Base-by-base conservation (phyloP, 2,329 filamentous ascomycete genomes). In the Hymenoscyphus scutula region DNA sequence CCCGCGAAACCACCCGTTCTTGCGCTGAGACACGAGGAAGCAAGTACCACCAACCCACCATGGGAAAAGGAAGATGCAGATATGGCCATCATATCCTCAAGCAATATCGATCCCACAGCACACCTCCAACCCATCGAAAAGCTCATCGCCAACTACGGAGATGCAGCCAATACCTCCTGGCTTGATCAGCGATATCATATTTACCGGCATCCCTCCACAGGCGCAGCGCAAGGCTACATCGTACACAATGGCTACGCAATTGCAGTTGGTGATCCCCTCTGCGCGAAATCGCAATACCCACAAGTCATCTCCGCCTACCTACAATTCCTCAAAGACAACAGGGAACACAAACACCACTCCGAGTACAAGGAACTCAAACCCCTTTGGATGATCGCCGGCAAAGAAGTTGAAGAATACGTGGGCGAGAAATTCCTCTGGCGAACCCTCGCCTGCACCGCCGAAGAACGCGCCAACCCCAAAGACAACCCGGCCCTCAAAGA, bases 111-210 rank as follows among this genome's bases (percentile, higher is more conserved):
- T n/a, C 38, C 38, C 5, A 62, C 60, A 55, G 45, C 62, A 19
- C 59, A 87, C 57, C 79, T 89, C 60, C 92, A 92, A 58, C 82
- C 91, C 0, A 75, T 97, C 5, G 91, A 93, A 74, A 89, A 96
- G 73, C 86, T 97, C 51, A 92, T 97, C 74, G 92, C 92, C 73
- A 97, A 97, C 76, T 97, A 97, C 70, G 93, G 93, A 65, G 93
- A 97, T 76, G 92, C 93, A 1, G 92, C 92, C 56, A 96, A 96
- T 72, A 97, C 93, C 0, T 95, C 92, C 0, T 97, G 92, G 92
- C 84, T 95, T 7, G 93, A 97, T 74, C 90, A 92, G 6, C 87
- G 92, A 6, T 97, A 93, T 75, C 83, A 91, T 72, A 87, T 96
- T 62, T 97, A 92, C 91, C 88, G 93, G 32, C 91, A 97, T 73